Conservation (phyloP, 169 alveolate species). For the Eimeria brunetti region DNA sequence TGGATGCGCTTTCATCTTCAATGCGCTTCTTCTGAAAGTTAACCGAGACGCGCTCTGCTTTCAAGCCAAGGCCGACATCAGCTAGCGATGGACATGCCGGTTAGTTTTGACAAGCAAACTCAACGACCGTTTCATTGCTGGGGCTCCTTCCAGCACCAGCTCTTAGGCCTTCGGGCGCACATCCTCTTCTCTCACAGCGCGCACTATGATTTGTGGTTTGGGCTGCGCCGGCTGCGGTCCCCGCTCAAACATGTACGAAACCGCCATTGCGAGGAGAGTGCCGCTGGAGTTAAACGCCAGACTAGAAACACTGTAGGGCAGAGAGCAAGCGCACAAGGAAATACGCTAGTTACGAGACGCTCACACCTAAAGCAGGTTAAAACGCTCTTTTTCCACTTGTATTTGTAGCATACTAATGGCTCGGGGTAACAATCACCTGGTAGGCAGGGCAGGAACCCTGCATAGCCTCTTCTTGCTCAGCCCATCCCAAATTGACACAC, state of each 20-base stretch:
- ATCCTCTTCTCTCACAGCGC: slow-evolving; percentile 77
- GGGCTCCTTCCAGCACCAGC: neutral
- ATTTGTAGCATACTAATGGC: neutral
- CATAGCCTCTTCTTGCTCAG: slow-evolving; percentile 92
- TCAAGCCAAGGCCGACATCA: slow-evolving; percentile 16
- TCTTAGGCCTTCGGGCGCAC: slow-evolving; percentile 78
- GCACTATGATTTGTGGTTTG: slow-evolving; percentile 74
- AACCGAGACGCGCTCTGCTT: neutral
- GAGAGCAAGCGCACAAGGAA: neutral
- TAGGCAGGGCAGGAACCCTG: slow-evolving; percentile 82
- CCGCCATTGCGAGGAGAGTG: slow-evolving; percentile 81
- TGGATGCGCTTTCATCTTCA: neutral
- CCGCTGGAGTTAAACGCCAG: slow-evolving; percentile 81
- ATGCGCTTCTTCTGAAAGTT: neutral
- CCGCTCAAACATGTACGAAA: slow-evolving; percentile 76
- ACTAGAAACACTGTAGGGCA: slow-evolving; percentile 69
- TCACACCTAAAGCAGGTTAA: neutral
- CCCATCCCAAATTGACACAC: slow-evolving; percentile 95
- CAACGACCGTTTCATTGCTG: neutral
- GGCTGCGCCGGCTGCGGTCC: slow-evolving; percentile 79
- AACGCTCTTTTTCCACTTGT: neutral
- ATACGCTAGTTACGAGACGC: neutral
- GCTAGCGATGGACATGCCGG: neutral
- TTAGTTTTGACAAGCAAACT: slow-evolving; percentile 22
- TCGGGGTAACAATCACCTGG: slow-evolving; percentile 76